phyloP scores from a whole-genome alignment of 805 yeast species.

The Saccharomycopsis sp. region DNA sequence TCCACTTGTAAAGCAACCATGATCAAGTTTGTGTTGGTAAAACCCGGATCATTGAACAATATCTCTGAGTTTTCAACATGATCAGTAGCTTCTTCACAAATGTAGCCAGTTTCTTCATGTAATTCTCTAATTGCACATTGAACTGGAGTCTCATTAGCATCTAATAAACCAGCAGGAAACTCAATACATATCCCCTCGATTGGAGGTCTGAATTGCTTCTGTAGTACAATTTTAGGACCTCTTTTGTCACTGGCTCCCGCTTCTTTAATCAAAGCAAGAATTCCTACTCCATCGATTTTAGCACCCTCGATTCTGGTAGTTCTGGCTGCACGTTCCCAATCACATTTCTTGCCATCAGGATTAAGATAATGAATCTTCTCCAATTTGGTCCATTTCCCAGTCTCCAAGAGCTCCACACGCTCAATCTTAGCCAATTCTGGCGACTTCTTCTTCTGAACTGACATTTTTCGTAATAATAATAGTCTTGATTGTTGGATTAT shows the following conservation, averaged over 20 bases:
- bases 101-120: conserved; percentile 88
- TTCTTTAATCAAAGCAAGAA: conserved; percentile 61
- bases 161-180: conserved; percentile 92
- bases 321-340: conserved; percentile 89
- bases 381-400: conserved; percentile 61
- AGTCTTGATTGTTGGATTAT: not conserved
- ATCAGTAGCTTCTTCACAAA: conserved; percentile 44
- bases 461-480: not conserved
- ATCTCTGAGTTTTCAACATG: conserved; percentile 38
- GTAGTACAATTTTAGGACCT: conserved; percentile 50
- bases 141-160: conserved; percentile 71
- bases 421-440: conserved; percentile 33
- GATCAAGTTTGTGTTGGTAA: conserved; percentile 80
- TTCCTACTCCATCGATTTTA: conserved; percentile 85
- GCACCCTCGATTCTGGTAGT: conserved; percentile 60
- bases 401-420: conserved; percentile 27
- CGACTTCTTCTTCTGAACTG: conserved; percentile 26
- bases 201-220: conserved; percentile 93
- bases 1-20: conserved; percentile 78
- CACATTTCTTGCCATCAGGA: conserved; percentile 60
- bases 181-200: conserved; percentile 83
- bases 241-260: conserved; percentile 29
- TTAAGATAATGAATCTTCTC: conserved; percentile 64
- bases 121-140: conserved; percentile 83
- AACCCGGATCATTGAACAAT: conserved; percentile 76